Conservation (phyloP, 1,284 basidiomycete genomes). For the Microbotryum violaceum region DNA sequence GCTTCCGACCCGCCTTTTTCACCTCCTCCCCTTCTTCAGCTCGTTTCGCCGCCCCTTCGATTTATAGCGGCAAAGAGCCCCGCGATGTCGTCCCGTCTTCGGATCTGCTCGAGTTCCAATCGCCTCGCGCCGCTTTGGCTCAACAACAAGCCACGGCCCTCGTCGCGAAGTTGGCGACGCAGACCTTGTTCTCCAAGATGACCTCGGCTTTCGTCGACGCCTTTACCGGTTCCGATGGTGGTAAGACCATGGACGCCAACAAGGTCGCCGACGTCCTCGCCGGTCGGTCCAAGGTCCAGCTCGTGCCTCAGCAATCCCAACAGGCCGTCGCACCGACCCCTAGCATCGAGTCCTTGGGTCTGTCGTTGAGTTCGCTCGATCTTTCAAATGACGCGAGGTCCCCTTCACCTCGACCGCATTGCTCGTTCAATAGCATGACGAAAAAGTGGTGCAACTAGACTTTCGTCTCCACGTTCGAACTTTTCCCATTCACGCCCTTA, state of each 20-base stretch:
- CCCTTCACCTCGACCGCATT: too few species aligned
- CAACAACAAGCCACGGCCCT: constrained; percentile 15
- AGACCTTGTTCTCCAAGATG: constrained; percentile 42
- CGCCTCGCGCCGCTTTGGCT: constrained; percentile 7
- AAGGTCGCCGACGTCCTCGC: constrained; percentile 45
- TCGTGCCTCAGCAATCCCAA: constrained; percentile 33
- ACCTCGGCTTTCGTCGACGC: constrained; percentile 44
- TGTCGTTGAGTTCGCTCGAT: too few species aligned
- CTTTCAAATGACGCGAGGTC: too few species aligned
- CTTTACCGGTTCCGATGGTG: constrained; percentile 34
- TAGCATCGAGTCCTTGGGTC: too few species aligned
- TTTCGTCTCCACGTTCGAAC: too few species aligned
- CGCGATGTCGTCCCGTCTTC: not conserved
- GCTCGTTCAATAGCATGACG: too few species aligned
- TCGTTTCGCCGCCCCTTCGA: not conserved
- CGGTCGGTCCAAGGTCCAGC: constrained; percentile 41
- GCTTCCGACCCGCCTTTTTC: constrained; percentile 35
- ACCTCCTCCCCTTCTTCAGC: constrained; percentile 9
- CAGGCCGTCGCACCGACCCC: too few species aligned
- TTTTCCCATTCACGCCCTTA: too few species aligned
- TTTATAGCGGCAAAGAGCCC: constrained; percentile 1
- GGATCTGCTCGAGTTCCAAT: constrained; percentile 26
- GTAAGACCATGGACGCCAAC: constrained; percentile 37
- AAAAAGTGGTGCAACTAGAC: too few species aligned
- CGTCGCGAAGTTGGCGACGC: constrained; percentile 36